Evolutionary conservation across 1,139 yeast genomes (phyloP).

Genomic region (Suhomyces panamericanus): DNA sequence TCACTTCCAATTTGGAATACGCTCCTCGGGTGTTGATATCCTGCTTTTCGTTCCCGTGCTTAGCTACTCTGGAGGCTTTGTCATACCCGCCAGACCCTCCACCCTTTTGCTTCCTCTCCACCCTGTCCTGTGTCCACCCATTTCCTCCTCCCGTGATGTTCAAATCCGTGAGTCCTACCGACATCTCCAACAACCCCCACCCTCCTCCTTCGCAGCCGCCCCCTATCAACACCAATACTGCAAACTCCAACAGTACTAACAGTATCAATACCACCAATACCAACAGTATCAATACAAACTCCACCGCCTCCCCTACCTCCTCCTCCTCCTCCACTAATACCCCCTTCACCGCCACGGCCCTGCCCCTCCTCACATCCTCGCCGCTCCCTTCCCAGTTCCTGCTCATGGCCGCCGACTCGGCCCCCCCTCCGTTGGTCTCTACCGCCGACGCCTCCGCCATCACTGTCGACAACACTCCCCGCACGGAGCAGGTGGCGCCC

Average conservation of each 20-base stretch:
- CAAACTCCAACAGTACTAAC: background rate
- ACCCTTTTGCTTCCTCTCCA: background rate
- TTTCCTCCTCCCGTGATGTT: constrained; percentile 7
- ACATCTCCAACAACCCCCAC: constrained; percentile 11
- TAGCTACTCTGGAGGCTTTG: background rate
- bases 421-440: constrained; percentile 3
- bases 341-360: constrained; percentile 2
- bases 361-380: constrained; percentile 7
- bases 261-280: no score
- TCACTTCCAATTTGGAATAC: background rate
- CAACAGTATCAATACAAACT: no score
- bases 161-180: constrained; percentile 10
- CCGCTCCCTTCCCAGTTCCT: constrained; percentile 8
- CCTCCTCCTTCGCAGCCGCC: constrained; percentile 13
- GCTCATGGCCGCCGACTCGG: constrained; percentile 1
- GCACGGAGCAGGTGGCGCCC: constrained; percentile 4
- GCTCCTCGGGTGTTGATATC: background rate
- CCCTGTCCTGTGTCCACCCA: background rate
- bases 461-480: constrained; percentile 14
- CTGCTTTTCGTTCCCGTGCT: background rate
- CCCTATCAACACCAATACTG: constrained; percentile 1
- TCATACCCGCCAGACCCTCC: background rate
- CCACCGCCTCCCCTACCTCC: constrained; percentile 11
- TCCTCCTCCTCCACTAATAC: constrained; percentile 9
- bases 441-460: constrained; percentile 4